Evolutionary conservation across 1,284 basidiomycete species (phyloP), one percentile per base, ranked within the genome.

Genomic region (Puccinia horiana): DNA sequence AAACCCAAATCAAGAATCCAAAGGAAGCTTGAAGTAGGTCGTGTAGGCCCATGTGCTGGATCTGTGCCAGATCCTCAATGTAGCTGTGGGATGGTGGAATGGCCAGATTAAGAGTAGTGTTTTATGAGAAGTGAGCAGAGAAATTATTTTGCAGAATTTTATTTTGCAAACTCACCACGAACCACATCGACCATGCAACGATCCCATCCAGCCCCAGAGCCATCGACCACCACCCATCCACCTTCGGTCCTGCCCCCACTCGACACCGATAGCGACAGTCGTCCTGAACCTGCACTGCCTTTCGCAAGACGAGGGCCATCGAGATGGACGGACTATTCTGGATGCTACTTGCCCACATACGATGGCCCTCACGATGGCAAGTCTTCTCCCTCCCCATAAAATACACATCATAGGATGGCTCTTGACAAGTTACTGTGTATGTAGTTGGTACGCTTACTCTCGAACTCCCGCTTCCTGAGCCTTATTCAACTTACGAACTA

Each of bases 391-490:
- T 23, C 32, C 49, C 32, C 35, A 0, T 47, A 37, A 23, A 23
- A 49, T 29, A 44, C 14, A 6, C 9, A 77, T 2, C 23, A 37
- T 26, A 23, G 23, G 35, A 58, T 44, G 18, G 29, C 6, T 18
- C 32, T 44, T 35, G 35, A 32, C 26, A 14, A 16, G 29, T 52
- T 40, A 6, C 16, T 70, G 44, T 32, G 0, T 37, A 26, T 37
- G 8, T 61, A 79, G 77, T 79, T 26, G 77, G 77, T 20, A 79
- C 77, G 56, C 44, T 79, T 11, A 79, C 77, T 14, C 49, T 79
- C 35, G 77, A 79, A 69, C 37, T 79, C 37, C 77, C 77, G 32
- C 44, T 79, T 11, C 77, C 77, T n/a, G 77, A 79, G 32, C 65
- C 77, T 16, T 69, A 52, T 54, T 52, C 77, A n/a, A 35, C n/a